Evolutionary conservation across 2,329 filamentous ascomycete genomes (phyloP).

Genomic region (Trichoderma harzianum): DNA sequence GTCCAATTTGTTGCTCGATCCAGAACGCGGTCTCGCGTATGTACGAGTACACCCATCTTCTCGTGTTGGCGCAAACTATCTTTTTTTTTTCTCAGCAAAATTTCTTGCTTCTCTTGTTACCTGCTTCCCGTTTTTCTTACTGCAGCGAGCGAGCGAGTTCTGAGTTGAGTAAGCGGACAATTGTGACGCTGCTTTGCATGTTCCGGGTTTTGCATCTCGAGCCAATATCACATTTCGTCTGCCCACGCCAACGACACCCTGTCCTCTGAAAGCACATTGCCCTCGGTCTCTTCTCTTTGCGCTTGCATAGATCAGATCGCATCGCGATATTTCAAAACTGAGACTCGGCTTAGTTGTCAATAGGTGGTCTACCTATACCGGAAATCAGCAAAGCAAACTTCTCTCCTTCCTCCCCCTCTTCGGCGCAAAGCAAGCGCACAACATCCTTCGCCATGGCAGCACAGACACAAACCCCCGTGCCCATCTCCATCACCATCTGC

Average conservation of each 20-base stretch:
- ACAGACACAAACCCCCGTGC: conserved; percentile 38
- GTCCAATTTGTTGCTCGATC: not conserved
- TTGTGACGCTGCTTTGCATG: not conserved
- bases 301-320: not conserved
- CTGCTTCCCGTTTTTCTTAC: not conserved
- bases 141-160: not conserved
- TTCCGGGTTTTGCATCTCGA: not conserved
- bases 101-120: not conserved
- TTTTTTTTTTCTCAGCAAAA: not conserved
- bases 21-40: conserved; percentile 10
- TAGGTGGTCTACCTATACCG: not conserved
- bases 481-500: conserved; percentile 76
- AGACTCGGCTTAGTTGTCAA: not conserved
- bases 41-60: not conserved
- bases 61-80: conserved; percentile 4
- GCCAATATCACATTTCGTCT: not conserved
- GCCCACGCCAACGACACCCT: not conserved
- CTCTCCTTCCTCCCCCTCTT: not conserved
- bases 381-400: not conserved
- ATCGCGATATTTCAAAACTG: not conserved
- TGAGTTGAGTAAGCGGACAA: not conserved
- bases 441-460: not conserved
- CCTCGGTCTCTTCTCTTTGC: conserved; percentile 28
- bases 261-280: not conserved
- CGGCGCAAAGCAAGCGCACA: not conserved